Percentiles rank a stretch among this genome's conserved stretches.
Conservation (phyloP, 768 basidiomycete genomes). For the Steccherinum ochraceum region DNA sequence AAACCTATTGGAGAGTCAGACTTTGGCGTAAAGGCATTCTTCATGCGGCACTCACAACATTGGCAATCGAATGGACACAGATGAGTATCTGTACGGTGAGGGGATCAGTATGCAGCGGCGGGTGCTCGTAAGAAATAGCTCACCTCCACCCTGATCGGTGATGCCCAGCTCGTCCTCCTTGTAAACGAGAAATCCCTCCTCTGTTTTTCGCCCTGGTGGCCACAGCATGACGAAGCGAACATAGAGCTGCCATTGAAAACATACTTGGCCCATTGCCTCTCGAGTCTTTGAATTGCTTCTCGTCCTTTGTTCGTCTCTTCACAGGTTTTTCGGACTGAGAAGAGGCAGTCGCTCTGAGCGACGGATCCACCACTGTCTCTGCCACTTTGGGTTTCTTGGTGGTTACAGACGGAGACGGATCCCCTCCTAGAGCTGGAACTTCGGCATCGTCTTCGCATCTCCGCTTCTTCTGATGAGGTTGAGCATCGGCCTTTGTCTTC, state of each 20-base stretch:
- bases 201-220: constrained; percentile 63
- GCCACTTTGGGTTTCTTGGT: constrained; percentile 30
- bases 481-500: too few species aligned
- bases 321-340: constrained; percentile 22
- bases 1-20: constrained; percentile 2
- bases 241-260: constrained; percentile 23
- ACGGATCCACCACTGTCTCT: constrained; percentile 66
- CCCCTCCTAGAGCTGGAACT: constrained; percentile 5
- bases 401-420: too few species aligned
- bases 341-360: constrained; percentile 24
- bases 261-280: constrained; percentile 65
- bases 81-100: constrained; percentile 57
- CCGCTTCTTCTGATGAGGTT: constrained; percentile 39
- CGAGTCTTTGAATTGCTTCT: constrained; percentile 64
- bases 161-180: constrained; percentile 83
- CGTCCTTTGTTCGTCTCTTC: constrained; percentile 28
- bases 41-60: constrained; percentile 83
- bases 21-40: too few species aligned
- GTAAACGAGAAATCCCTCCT: constrained; percentile 74
- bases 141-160: constrained; percentile 63
- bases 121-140: constrained; percentile 18
- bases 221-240: constrained; percentile 9
- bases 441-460: constrained; percentile 19
- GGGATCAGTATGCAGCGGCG: constrained; percentile 6
- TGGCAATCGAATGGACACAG: constrained; percentile 87